Evolutionary conservation across 2,329 filamentous ascomycete genomes (phyloP).

Genomic region (Fusarium oxysporum): DNA sequence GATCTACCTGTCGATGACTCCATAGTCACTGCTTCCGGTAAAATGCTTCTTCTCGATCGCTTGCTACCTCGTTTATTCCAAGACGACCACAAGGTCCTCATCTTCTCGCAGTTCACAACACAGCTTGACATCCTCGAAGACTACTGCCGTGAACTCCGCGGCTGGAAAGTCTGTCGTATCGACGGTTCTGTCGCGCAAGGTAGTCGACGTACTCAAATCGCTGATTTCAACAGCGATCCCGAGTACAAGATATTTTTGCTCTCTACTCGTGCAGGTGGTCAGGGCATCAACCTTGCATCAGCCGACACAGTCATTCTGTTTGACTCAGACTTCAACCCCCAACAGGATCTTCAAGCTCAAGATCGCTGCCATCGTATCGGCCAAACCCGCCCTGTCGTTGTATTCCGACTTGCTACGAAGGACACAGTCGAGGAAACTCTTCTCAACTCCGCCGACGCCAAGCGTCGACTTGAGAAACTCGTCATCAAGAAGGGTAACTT

Average conservation of each 20-base stretch:
- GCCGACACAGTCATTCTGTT: conserved; percentile 95
- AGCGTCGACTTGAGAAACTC: conserved; percentile 90
- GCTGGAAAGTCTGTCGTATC: conserved; percentile 88
- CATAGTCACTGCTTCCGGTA: conserved; percentile 88
- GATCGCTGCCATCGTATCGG: conserved; percentile 96
- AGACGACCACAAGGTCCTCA: conserved; percentile 87
- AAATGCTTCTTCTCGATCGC: conserved; percentile 93
- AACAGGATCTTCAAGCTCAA: conserved; percentile 96
- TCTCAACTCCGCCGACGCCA: conserved; percentile 88
- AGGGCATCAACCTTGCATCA: conserved; percentile 92
- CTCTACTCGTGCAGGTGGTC: conserved; percentile 90
- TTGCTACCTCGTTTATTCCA: conserved; percentile 81
- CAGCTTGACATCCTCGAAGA: conserved; percentile 92
- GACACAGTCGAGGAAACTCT: conserved; percentile 92
- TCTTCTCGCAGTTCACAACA: conserved; percentile 97
- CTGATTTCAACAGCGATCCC: conserved; percentile 75
- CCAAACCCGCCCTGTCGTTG: conserved; percentile 89
- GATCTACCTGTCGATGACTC: conserved; percentile 77
- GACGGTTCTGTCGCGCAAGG: conserved; percentile 87
- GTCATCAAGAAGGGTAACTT: conserved; percentile 96
- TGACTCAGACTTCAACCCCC: conserved; percentile 92
- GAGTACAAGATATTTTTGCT: conserved; percentile 83
- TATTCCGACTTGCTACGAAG: conserved; percentile 93
- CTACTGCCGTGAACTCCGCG: conserved; percentile 80
- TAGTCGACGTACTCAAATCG: conserved; percentile 76